Base-by-base conservation (phyloP, 208 protist genomes). In the Paratrypanosoma confusum region DNA sequence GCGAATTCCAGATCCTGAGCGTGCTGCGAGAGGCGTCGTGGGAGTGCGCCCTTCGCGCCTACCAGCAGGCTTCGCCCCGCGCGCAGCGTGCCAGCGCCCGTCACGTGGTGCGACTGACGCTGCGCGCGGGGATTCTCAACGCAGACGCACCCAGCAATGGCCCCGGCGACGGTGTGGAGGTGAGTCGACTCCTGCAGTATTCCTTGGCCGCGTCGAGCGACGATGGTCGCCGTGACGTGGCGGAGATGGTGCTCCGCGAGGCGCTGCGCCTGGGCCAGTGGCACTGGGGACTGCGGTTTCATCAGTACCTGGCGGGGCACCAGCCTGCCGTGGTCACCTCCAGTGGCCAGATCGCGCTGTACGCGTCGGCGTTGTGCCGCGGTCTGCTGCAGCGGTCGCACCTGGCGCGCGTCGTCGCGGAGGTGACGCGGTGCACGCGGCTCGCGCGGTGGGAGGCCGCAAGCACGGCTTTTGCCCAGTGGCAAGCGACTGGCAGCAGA, bases 271-370 rank as follows among this genome's bases (percentile, higher is more conserved):
- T 50, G 1, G 80, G 80, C 6, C 39, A 67, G 35, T 89, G 80
- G 80, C 54, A 57, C 29, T 59, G 53, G 2, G 80, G 75, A 2
- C 55, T 89, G 8, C 55, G 64, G 31, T 74, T 84, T 22, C 68
- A 82, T 36, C 65, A 74, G 37, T 39, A 71, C 14, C 33, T 84
- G 6, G 46, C 44, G 1, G 41, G 55, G 20, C 71, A 83, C 50
- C 58, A 69, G 37, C 68, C 80, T 11, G 59, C 61, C 27, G 22
- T 81, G 34, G 32, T 81, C 17, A 39, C 44, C 21, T 31, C 49
- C 45, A 76, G 58, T 34, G 41, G 20, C 6, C 58, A 39, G n/a
- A 57, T 70, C n/a, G 57, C 56, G 25, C 21, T 39, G 31, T 81
- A 81, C 58, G 67, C 61, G 5, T 34, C 59, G 0, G 51, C 65